Evolutionary conservation across 208 protist species (phyloP), one percentile per base, ranked within the genome.

Genomic region (Leishmania major): DNA sequence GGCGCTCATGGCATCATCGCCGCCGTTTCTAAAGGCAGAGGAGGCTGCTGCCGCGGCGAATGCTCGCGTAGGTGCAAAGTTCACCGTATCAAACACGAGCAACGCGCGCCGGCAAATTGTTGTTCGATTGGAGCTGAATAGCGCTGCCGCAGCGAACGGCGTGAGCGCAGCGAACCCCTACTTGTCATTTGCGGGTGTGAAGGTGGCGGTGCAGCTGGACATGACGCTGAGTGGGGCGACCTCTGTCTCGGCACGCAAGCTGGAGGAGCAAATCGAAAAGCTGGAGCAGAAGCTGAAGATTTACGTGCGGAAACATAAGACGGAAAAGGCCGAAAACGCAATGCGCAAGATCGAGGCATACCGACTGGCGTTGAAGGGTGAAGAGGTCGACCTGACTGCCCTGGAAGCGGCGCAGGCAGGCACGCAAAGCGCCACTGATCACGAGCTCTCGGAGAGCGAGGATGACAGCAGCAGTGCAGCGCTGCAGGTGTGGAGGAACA

Each of bases 251-350:
- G 90, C 90, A 51, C 83, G 93, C 5, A 96, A 96, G 79, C 82
- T 97, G 74, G 94, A 96, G 75, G 93, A 97, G 82, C 88, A 96
- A 81, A 96, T 97, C 75, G 94, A 97, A 77, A 96, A 96, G 78
- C 87, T 97, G 35, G 92, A 97, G 81, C 94, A 97, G 73, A 97
- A 97, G 79, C 67, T 97, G 35, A 95, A 95, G 71, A 97, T 97
- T 72, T 95, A 97, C 70, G 78, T 88, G 45, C 89, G 94, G 31
- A 97, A 97, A 55, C 95, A 96, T 77, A 97, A 97, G 84, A 80
- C 80, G n/a, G 92, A 97, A 47, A 97, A 97, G 77, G 77, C 91
- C 3, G 87, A 88, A 22, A 89, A 84, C 13, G 89, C 92, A 37
- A 85, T 86, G 71, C 86, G 87, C 31, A 91, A 93, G 77, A 95